These are phyloP conservation scores for Senna tora DNA, from an alignment of 306 rosid species.

Conservation along the genomic window DNA sequence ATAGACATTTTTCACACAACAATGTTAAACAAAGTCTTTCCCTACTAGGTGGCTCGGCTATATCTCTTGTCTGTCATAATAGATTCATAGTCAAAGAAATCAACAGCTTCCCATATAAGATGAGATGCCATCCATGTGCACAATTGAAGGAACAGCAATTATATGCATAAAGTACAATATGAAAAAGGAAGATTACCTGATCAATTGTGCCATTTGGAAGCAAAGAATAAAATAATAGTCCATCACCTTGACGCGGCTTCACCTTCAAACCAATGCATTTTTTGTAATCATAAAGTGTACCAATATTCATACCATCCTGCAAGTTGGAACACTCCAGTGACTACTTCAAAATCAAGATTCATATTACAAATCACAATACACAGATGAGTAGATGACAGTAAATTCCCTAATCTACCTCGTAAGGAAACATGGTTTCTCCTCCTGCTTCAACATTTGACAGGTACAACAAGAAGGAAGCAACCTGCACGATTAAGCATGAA, in stretches of 20 bases:
- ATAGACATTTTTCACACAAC: not conserved
- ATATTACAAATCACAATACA: not conserved
- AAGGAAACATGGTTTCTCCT: conserved; percentile 82
- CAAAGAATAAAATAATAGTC: conserved; percentile 64
- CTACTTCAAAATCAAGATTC: conserved; percentile 9
- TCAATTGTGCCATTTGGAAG: conserved; percentile 65
- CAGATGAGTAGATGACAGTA: not conserved
- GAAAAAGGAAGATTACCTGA: conserved; percentile 40
- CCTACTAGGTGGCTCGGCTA: too few species aligned
- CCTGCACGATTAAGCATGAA: conserved; percentile 40
- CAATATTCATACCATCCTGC: conserved; percentile 53
- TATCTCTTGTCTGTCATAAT: not conserved
- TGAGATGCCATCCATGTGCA: not conserved
- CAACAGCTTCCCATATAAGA: not conserved
- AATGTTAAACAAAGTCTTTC: too few species aligned
- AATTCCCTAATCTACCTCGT: conserved; percentile 49
- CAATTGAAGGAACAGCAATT: not conserved
- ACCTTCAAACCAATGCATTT: conserved; percentile 68
- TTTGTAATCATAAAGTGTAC: conserved; percentile 48
- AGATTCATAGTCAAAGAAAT: not conserved
- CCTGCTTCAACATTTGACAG: conserved; percentile 66
- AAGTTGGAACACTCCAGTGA: conserved; percentile 13
- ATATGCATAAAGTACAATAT: not conserved
- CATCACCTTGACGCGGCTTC: conserved; percentile 69
- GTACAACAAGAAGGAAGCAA: conserved; percentile 72